phyloP scores from a whole-genome alignment of 169 alveolate species.

The Theileria orientalis region DNA sequence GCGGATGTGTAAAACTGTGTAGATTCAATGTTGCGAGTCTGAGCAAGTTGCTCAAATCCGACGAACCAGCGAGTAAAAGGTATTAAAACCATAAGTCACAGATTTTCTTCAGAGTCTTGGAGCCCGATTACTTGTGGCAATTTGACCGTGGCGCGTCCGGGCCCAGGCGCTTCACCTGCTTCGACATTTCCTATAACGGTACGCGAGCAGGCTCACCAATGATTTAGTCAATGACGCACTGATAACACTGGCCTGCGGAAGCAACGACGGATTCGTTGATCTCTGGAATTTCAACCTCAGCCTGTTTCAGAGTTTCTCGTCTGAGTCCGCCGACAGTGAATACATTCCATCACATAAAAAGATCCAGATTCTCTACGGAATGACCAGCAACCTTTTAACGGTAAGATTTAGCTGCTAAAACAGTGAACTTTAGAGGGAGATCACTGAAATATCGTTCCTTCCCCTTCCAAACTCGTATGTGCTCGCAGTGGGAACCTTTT shows the following conservation, averaged over 20 bases:
- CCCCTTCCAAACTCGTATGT: conserved; percentile 37
- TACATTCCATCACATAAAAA: conserved; percentile 8
- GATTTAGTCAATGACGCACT: not conserved
- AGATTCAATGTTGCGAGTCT: not conserved
- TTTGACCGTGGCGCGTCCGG: not conserved
- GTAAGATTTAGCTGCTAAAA: conserved; percentile 3
- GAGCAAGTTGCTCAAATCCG: not conserved
- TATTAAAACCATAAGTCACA: not conserved
- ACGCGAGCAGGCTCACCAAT: not conserved
- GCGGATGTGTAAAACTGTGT: not conserved
- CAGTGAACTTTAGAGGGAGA: conserved; percentile 4
- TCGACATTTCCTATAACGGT: conserved; percentile 1
- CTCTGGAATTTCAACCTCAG: conserved; percentile 37
- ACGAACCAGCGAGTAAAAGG: not conserved
- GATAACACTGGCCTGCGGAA: conserved; percentile 34
- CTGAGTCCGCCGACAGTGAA: not conserved
- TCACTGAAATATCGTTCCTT: conserved; percentile 13
- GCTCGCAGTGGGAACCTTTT: conserved; percentile 37
- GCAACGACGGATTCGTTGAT: conserved; percentile 40
- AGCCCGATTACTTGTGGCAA: not conserved
- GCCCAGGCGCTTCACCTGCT: not conserved
- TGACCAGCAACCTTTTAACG: not conserved
- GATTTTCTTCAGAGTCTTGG: not conserved
- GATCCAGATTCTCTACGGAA: not conserved
- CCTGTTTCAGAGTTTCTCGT: not conserved